Evolutionary conservation across 805 yeast species (phyloP).

Genomic region (Zygosaccharomyces pseudorouxii): DNA sequence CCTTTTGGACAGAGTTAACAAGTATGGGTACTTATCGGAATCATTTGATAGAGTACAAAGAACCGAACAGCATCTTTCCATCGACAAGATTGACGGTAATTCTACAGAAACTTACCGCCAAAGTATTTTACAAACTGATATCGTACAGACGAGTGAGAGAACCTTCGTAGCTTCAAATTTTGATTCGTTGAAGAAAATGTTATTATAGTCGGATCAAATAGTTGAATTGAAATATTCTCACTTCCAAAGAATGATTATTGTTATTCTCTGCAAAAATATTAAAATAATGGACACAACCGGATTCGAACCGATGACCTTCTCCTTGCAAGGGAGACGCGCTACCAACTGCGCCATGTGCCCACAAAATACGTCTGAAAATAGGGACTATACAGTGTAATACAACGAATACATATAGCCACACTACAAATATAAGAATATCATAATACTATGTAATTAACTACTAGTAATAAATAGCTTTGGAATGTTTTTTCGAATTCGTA

Average conservation of each 20-base stretch:
- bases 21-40: constrained; percentile 25
- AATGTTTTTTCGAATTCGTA: neutral
- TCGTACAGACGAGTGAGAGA: constrained; percentile 18
- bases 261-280: neutral
- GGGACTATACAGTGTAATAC: neutral
- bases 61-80: constrained; percentile 21
- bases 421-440: neutral
- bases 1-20: constrained; percentile 44
- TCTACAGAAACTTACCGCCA: constrained; percentile 19
- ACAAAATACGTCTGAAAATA: neutral
- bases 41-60: constrained; percentile 7
- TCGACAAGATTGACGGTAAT: constrained; percentile 28
- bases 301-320: constrained; percentile 73
- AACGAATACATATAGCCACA: neutral
- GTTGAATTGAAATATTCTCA: neutral
- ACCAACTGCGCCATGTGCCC: constrained; percentile 66
- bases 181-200: constrained; percentile 12
- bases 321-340: constrained; percentile 78
- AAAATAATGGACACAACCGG: constrained; percentile 59
- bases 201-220: neutral
- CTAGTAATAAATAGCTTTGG: constrained; percentile 4
- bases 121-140: constrained; percentile 17
- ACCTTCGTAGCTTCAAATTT: constrained; percentile 27
- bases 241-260: neutral
- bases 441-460: constrained; percentile 1